Evolutionary conservation across 179 eudicot species (phyloP), one percentile per base, ranked within the genome.

Genomic region (Carnegiea gigantea): DNA sequence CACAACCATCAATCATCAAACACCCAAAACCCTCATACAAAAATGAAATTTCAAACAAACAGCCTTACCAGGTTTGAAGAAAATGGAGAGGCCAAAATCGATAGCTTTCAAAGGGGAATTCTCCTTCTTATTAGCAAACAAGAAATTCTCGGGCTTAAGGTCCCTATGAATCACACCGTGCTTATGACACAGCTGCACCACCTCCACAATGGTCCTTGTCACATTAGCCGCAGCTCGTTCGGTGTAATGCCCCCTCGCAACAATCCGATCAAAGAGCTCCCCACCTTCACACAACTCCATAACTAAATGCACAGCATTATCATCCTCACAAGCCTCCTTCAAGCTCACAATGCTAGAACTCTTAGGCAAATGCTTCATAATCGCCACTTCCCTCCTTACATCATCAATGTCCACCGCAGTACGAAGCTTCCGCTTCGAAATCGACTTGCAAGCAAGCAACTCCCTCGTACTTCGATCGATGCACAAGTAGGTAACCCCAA

Each of bases 241-340:
- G n/a, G 97, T 93, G n/a, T 93, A 94, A 91, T 93, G 97, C 28
- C 98, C 98, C 9, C 96, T 79, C 0, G 98, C 98, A 51, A 94
- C 98, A 78, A 94, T 94, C 88, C 97, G 87, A 86, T 94, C 98
- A 72, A 94, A 94, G 48, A 93, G 86, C 90, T 94, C 98, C 4
- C 98, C 98, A 0, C 98, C 98, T 70, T 93, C 98, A 24, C 98
- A 94, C 75, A 94, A 67, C 89, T 94, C 98, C 98, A 94, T 94
- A 13, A 94, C 97, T 88, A 94, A 87, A 89, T 94, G 98, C 59
- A 94, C 98, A 0, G 95, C 98, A 84, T 83, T 90, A 18, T 95
- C 98, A 67, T 95, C 98, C 92, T 95, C 98, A 79, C 93, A 95
- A 13, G 97, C 94, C 80, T 95, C 98, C 80, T 80, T 89, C 62